Conservation (phyloP, 805 yeast species). For the Nakazawaea laoshanensis region DNA sequence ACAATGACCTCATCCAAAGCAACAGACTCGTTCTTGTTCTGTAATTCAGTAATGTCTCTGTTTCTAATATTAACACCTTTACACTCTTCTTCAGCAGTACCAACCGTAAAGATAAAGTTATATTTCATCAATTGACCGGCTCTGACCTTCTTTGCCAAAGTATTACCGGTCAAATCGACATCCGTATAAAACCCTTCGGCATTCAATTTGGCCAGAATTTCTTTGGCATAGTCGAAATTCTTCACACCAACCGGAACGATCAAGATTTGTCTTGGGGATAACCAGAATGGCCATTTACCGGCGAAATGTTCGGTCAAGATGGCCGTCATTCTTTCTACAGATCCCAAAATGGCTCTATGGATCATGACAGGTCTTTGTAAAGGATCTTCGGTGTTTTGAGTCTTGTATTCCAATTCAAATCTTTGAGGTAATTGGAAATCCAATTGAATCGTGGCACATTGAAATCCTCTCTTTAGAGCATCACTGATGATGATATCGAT, state of each 20-base stretch:
- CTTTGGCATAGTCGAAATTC: slow-evolving; percentile 83
- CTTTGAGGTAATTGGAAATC: slow-evolving; percentile 97
- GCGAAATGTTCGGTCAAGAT: slow-evolving; percentile 96
- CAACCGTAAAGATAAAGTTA: slow-evolving; percentile 94
- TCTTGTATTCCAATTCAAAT: slow-evolving; percentile 82
- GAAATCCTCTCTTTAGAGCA: slow-evolving; percentile 94
- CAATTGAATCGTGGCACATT: slow-evolving; percentile 97
- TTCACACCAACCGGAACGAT: slow-evolving; percentile 97
- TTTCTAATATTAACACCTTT: slow-evolving; percentile 89
- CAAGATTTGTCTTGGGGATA: slow-evolving; percentile 96
- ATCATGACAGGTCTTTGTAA: slow-evolving; percentile 94
- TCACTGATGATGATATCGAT: slow-evolving; percentile 94
- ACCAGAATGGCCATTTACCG: slow-evolving; percentile 99
- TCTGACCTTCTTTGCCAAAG: slow-evolving; percentile 97
- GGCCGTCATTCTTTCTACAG: slow-evolving; percentile 99
- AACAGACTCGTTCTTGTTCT: slow-evolving; percentile 84
- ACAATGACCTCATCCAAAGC: slow-evolving; percentile 62
- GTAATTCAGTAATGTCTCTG: slow-evolving; percentile 89
- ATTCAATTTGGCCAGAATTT: slow-evolving; percentile 62
- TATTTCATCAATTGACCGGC: slow-evolving; percentile 90
- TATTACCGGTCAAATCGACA: slow-evolving; percentile 89
- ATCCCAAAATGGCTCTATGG: slow-evolving; percentile 97
- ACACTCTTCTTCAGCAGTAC: slow-evolving; percentile 82
- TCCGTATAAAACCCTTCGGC: slow-evolving; percentile 83
- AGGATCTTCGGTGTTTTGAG: slow-evolving; percentile 48